Percentiles rank a stretch among this genome's conserved stretches.
These are phyloP conservation scores for Sporothrix pseudoabietina DNA, from an alignment of 2,329 filamentous ascomycete species.

Conservation along the genomic window DNA sequence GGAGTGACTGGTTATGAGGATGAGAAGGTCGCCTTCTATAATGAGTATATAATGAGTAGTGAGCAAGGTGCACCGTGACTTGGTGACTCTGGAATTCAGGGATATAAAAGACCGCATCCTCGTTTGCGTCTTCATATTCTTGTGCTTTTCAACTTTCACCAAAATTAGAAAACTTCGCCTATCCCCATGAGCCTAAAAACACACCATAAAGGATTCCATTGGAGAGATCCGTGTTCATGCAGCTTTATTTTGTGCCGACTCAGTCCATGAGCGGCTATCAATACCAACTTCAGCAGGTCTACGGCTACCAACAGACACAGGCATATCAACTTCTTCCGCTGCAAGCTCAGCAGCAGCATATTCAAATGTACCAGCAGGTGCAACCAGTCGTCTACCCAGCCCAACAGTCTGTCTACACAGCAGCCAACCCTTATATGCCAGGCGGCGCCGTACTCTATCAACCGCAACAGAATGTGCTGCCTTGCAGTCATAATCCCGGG, in stretches of 20 bases:
- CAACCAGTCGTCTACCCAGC: slow-evolving; percentile 14
- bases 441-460: not conserved
- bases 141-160: not conserved
- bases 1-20: not conserved
- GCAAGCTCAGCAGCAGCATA: not conserved
- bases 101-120: not conserved
- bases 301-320: not conserved
- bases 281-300: not conserved
- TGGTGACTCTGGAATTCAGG: not conserved
- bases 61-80: slow-evolving; percentile 6
- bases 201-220: not conserved
- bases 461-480: not conserved
- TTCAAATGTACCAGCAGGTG: not conserved
- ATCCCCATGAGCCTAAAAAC: not conserved
- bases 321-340: not conserved
- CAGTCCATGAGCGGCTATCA: not conserved
- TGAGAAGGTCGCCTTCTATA: not conserved
- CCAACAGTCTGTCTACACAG: not conserved
- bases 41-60: not conserved
- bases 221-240: not conserved
- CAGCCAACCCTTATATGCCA: not conserved
- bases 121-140: not conserved
- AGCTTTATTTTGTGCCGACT: not conserved
- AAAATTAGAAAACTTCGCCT: not conserved
- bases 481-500: not conserved